Conservation (phyloP, 805 yeast species). For the Ogataea allantospora region DNA sequence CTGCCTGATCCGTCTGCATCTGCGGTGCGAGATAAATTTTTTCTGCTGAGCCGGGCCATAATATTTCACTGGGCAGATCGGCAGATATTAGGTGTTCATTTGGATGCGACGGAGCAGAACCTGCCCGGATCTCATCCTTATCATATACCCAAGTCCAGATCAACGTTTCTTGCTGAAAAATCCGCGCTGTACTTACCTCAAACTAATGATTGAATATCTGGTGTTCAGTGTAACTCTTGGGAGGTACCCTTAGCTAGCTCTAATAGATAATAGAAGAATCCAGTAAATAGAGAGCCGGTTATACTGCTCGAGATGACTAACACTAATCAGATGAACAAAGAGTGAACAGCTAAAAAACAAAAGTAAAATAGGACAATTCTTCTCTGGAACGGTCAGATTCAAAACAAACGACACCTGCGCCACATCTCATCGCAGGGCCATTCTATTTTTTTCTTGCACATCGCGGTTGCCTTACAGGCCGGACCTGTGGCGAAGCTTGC, state of each 20-base stretch:
- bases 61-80: slow-evolving; percentile 9
- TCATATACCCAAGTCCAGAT: neutral
- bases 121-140: neutral
- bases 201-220: slow-evolving; percentile 10
- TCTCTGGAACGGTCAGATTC: slow-evolving; percentile 6
- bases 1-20: slow-evolving; percentile 9
- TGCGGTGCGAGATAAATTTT: slow-evolving; percentile 9
- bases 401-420: slow-evolving; percentile 7
- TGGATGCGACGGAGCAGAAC: neutral
- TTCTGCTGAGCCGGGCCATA: slow-evolving; percentile 11
- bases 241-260: slow-evolving; percentile 6
- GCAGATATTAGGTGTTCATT: no score
- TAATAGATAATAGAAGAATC: slow-evolving; percentile 4
- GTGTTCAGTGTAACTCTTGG: slow-evolving; percentile 11
- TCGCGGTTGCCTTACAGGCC: slow-evolving; percentile 3
- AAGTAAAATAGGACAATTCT: slow-evolving; percentile 8
- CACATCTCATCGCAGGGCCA: slow-evolving; percentile 5
- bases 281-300: slow-evolving; percentile 5
- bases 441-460: slow-evolving; percentile 1
- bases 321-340: slow-evolving; percentile 9
- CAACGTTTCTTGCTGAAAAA: neutral
- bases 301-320: slow-evolving; percentile 3
- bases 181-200: slow-evolving; percentile 5
- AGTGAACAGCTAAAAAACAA: slow-evolving; percentile 10
- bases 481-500: slow-evolving; percentile 2